These are phyloP conservation scores for Yarrowia deformans DNA, from an alignment of 805 yeast species.

Conservation along the genomic window DNA sequence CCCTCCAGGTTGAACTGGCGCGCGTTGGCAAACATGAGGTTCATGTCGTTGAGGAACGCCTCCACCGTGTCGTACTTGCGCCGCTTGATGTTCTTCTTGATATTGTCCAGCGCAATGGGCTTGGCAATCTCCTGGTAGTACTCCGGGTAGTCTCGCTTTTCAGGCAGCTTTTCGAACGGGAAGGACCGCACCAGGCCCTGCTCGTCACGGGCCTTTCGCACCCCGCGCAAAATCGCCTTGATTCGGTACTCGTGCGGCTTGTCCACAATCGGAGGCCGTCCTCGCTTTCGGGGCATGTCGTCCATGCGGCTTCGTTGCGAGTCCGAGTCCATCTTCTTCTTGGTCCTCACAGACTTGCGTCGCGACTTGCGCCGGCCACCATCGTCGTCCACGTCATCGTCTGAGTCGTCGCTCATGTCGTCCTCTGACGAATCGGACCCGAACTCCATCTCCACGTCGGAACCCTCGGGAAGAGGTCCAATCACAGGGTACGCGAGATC, in stretches of 20 bases:
- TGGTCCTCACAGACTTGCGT: constrained; percentile 37
- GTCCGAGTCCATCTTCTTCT: constrained; percentile 41
- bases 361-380: constrained; percentile 45
- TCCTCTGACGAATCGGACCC: constrained; percentile 46
- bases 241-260: constrained; percentile 92
- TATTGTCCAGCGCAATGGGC: constrained; percentile 56
- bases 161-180: constrained; percentile 85
- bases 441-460: constrained; percentile 46
- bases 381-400: constrained; percentile 47
- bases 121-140: constrained; percentile 56
- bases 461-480: constrained; percentile 70
- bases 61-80: constrained; percentile 81
- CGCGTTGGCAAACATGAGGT: constrained; percentile 75
- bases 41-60: constrained; percentile 77
- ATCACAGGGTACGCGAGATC: constrained; percentile 64
- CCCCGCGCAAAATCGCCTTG: constrained; percentile 79
- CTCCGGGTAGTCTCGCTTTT: constrained; percentile 60
- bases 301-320: constrained; percentile 39
- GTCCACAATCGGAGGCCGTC: constrained; percentile 90
- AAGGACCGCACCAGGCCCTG: constrained; percentile 59
- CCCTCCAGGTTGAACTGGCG: constrained; percentile 67
- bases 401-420: constrained; percentile 46
- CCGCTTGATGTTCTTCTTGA: constrained; percentile 82
- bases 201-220: constrained; percentile 73
- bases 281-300: constrained; percentile 69